These are phyloP conservation scores for Aureobasidium lini DNA, from an alignment of 2,329 filamentous ascomycete genomes.

Conservation along the genomic window DNA sequence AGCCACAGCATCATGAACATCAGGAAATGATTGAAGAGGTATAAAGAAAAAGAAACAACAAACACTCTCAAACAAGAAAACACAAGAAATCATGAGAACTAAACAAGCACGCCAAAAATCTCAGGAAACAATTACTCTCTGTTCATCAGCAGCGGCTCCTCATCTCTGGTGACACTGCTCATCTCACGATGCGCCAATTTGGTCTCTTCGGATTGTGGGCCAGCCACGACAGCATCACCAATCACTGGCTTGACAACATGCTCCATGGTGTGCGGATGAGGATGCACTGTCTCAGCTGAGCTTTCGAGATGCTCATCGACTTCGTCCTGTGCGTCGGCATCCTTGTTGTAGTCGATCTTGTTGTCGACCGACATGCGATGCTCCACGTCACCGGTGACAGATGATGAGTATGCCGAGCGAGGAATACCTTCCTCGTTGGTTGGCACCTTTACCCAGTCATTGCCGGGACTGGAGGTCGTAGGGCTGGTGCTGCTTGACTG, in stretches of 20 bases:
- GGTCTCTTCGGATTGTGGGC: conserved; percentile 26
- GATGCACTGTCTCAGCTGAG: conserved; percentile 26
- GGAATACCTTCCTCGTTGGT: background rate
- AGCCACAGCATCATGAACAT: too few species aligned
- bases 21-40: too few species aligned
- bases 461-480: background rate
- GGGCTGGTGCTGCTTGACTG: background rate
- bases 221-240: conserved; percentile 31
- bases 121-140: background rate
- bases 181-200: conserved; percentile 32
- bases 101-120: background rate
- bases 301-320: conserved; percentile 26
- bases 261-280: conserved; percentile 29
- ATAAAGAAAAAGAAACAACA: too few species aligned
- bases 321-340: conserved; percentile 20
- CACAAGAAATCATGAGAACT: background rate
- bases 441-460: background rate
- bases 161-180: conserved; percentile 23
- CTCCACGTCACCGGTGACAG: conserved; percentile 19
- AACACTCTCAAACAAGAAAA: background rate
- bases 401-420: conserved; percentile 20
- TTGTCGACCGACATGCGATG: conserved; percentile 9
- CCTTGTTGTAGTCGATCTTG: conserved; percentile 20
- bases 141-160: conserved; percentile 29
- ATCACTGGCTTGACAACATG: conserved; percentile 23